These are phyloP conservation scores for Trametes sanguinea DNA, from an alignment of 768 basidiomycete species.

Conservation along the genomic window DNA sequence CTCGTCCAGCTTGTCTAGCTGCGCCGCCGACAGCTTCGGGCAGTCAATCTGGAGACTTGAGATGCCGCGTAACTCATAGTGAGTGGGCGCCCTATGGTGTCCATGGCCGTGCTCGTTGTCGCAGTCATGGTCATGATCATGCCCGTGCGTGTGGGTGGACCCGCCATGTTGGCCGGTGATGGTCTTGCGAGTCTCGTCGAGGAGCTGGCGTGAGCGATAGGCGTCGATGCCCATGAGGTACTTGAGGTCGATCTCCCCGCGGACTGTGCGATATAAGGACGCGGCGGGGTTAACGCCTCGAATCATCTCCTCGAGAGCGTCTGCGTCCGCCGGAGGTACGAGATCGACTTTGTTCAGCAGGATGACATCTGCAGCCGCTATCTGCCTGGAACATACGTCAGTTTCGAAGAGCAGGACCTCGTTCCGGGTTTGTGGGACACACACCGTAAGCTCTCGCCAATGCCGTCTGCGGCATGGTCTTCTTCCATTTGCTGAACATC, in stretches of 20 bases:
- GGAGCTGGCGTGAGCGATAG: slow-evolving; percentile 55
- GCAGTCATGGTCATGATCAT: slow-evolving; percentile 38
- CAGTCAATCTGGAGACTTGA: slow-evolving; percentile 74
- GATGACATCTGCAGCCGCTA: slow-evolving; percentile 89
- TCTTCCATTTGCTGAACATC: slow-evolving; percentile 79
- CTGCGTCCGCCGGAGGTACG: slow-evolving; percentile 47
- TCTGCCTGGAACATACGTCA: slow-evolving; percentile 61
- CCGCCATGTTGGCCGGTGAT: slow-evolving; percentile 5
- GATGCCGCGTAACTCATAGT: slow-evolving; percentile 81
- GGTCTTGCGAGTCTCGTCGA: not conserved
- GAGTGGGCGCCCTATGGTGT: slow-evolving; percentile 36
- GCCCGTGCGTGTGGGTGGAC: slow-evolving; percentile 36
- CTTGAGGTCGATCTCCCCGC: slow-evolving; percentile 71
- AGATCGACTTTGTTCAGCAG: slow-evolving; percentile 92
- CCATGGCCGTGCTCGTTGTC: slow-evolving; percentile 37
- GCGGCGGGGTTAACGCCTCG: slow-evolving; percentile 79
- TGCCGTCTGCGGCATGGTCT: slow-evolving; percentile 61
- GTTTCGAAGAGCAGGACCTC: no score
- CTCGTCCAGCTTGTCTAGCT: slow-evolving; percentile 60
- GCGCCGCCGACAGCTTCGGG: slow-evolving; percentile 53
- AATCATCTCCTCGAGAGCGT: slow-evolving; percentile 59
- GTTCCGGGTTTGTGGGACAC: slow-evolving; percentile 12
- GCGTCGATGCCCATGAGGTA: slow-evolving; percentile 81
- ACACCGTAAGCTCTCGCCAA: slow-evolving; percentile 82
- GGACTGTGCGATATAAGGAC: slow-evolving; percentile 70